Evolutionary conservation across 2,329 filamentous ascomycete genomes (phyloP).

Genomic region (Daldinia eschscholtzii): DNA sequence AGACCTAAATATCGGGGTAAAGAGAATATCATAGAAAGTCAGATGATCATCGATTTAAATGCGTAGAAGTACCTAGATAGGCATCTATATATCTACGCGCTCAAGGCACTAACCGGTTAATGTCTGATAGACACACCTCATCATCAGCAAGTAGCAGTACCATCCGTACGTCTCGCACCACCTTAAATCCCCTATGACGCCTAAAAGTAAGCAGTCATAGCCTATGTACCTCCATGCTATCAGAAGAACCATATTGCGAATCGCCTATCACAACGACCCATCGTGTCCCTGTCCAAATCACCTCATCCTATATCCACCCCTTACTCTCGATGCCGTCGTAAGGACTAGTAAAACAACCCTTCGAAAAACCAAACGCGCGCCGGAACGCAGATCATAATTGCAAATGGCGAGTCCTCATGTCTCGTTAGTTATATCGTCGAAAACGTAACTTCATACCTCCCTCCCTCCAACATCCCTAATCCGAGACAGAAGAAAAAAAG

Average conservation of each 20-base stretch:
- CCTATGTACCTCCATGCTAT: neutral
- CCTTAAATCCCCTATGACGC: neutral
- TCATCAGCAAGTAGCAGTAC: neutral
- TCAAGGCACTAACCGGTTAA: neutral
- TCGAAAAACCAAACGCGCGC: neutral
- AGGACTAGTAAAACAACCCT: neutral
- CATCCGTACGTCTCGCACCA: neutral
- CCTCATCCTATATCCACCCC: neutral
- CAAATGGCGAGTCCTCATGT: neutral
- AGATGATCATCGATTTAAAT: neutral
- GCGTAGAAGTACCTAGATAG: neutral
- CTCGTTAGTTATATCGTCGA: too few species aligned
- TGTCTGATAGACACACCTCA: neutral
- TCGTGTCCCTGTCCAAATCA: neutral
- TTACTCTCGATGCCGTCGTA: neutral
- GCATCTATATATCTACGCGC: slow-evolving; percentile 1
- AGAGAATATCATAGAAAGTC: neutral
- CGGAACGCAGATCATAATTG: neutral
- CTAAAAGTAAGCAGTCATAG: neutral
- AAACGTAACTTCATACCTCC: neutral
- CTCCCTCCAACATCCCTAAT: neutral
- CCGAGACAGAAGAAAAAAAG: neutral
- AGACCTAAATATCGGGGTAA: neutral
- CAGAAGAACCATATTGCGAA: neutral
- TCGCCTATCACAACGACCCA: neutral